Conservation (phyloP, 306 rosid genomes). For the Senna tora region DNA sequence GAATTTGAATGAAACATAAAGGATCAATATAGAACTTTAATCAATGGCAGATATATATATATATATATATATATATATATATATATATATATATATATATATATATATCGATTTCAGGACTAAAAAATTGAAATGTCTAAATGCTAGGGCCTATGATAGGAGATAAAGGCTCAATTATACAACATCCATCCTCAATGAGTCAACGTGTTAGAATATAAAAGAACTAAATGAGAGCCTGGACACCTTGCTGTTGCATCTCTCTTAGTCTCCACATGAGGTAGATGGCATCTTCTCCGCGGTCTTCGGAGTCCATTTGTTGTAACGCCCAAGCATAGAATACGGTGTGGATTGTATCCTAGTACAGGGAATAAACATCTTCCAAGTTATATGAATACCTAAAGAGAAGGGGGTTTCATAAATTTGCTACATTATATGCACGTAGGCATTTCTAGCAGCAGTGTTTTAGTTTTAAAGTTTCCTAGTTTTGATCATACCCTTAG, state of each 20-base stretch:
- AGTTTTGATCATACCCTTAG: background rate
- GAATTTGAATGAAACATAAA: too few relatives aligned
- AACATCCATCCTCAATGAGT: too few relatives aligned
- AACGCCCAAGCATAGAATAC: constrained; percentile 81
- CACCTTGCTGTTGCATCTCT: constrained; percentile 83
- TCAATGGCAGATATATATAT: background rate
- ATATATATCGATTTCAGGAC: constrained; percentile 4
- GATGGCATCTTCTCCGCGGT: constrained; percentile 66
- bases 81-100: too few relatives aligned
- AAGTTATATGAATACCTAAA: background rate
- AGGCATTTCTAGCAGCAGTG: background rate
- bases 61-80: too few relatives aligned
- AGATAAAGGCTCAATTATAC: constrained; percentile 43
- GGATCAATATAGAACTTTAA: too few relatives aligned
- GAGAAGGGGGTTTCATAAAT: constrained; percentile 3
- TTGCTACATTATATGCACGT: background rate
- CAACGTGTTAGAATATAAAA: constrained; percentile 14
- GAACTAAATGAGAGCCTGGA: constrained; percentile 72
- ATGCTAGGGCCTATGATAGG: background rate
- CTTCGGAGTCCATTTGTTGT: constrained; percentile 79
- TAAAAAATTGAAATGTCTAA: background rate
- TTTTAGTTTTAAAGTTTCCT: background rate
- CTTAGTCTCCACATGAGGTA: constrained; percentile 85
- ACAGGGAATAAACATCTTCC: background rate
- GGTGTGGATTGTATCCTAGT: constrained; percentile 85